phyloP scores from a whole-genome alignment of 331 rosid genomes.

The Quercus lobata region DNA sequence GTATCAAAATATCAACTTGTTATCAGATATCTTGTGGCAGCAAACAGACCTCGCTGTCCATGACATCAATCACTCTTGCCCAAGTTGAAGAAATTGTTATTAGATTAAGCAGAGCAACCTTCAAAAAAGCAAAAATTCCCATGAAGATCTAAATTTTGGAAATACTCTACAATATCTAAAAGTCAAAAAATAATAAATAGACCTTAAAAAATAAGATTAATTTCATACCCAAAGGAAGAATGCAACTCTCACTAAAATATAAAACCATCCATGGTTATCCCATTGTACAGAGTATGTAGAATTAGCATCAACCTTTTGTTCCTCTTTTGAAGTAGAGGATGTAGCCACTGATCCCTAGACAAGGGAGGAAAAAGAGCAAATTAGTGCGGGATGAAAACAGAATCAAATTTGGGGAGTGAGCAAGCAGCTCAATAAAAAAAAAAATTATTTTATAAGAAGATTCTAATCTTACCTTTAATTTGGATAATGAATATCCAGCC shows the following conservation, averaged over 20 bases:
- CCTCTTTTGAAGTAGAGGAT: slow-evolving; percentile 32
- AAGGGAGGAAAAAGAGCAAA: slow-evolving; percentile 16
- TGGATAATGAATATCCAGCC: slow-evolving; percentile 34
- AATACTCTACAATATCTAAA: slow-evolving; percentile 7
- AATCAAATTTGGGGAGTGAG: slow-evolving; percentile 17
- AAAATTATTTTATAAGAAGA: slow-evolving; percentile 18
- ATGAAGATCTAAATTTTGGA: slow-evolving; percentile 6
- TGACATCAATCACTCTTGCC: slow-evolving; percentile 96
- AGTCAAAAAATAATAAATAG: not conserved
- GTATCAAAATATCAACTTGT: not conserved
- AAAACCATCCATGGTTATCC: slow-evolving; percentile 83
- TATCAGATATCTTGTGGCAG: slow-evolving; percentile 14
- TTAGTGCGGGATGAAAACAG: slow-evolving; percentile 17
- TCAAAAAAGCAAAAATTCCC: slow-evolving; percentile 21
- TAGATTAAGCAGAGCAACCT: slow-evolving; percentile 91
- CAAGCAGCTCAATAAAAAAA: slow-evolving; percentile 15
- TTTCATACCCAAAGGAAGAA: slow-evolving; percentile 86
- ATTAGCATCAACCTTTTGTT: slow-evolving; percentile 35
- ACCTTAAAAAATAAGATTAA: not conserved
- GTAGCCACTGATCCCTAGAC: slow-evolving; percentile 40
- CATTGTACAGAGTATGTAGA: slow-evolving; percentile 43
- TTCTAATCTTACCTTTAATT: slow-evolving; percentile 41
- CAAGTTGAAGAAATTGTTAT: slow-evolving; percentile 94
- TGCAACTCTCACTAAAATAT: slow-evolving; percentile 74
- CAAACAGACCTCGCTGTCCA: slow-evolving; percentile 77